phyloP scores from a whole-genome alignment of 805 yeast species.

The Saturnispora bothae region DNA sequence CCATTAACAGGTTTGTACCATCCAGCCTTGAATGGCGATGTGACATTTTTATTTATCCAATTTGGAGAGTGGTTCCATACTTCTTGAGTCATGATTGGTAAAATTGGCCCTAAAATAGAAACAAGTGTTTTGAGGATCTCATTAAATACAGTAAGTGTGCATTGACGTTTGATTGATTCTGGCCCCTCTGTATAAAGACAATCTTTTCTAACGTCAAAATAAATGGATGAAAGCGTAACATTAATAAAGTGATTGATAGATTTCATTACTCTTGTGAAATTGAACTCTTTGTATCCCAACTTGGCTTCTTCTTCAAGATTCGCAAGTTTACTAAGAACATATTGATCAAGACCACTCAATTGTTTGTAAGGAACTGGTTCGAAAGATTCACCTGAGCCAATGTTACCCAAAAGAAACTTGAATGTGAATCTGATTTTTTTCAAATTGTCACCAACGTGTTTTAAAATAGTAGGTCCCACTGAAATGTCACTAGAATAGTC shows the following conservation, averaged over 20 bases:
- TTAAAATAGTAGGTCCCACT: conserved; percentile 60
- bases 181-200: conserved; percentile 60
- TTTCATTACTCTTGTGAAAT: conserved; percentile 63
- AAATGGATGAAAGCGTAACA: conserved; percentile 65
- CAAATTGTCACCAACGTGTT: conserved; percentile 67
- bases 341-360: conserved; percentile 45
- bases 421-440: conserved; percentile 78
- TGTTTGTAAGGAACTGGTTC: conserved; percentile 30
- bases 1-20: conserved; percentile 25
- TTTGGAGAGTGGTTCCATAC: conserved; percentile 58
- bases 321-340: conserved; percentile 45
- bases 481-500: conserved; percentile 77
- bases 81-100: conserved; percentile 82
- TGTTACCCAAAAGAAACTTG: conserved; percentile 71
- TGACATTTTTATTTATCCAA: conserved; percentile 18
- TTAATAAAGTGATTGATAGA: conserved; percentile 63
- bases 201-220: conserved; percentile 83
- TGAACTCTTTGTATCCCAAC: conserved; percentile 42
- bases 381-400: conserved; percentile 24
- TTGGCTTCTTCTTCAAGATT: conserved; percentile 34
- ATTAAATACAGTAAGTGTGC: conserved; percentile 55
- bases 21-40: conserved; percentile 40
- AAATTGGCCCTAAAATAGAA: conserved; percentile 66
- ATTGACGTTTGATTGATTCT: conserved; percentile 39
- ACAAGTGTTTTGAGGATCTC: conserved; percentile 51